phyloP scores from a whole-genome alignment of 1,284 basidiomycete species.

The Vanrija sp. region DNA sequence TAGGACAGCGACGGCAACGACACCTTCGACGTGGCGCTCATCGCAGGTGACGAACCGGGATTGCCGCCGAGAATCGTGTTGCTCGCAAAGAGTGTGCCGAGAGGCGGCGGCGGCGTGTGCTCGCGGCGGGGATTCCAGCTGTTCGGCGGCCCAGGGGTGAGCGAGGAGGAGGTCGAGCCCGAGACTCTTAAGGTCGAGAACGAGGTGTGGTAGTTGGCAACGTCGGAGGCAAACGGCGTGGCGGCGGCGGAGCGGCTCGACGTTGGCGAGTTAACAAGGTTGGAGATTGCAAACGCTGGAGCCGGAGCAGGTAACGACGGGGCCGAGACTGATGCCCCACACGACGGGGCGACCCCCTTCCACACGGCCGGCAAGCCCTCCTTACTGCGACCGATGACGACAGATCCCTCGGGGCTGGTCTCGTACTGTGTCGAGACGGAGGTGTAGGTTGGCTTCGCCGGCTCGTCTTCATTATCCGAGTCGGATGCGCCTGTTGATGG shows the following conservation, averaged over 20 bases:
- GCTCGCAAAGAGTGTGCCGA: neutral
- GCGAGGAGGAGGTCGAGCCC: neutral
- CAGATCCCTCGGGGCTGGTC: neutral
- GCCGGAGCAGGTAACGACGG: neutral
- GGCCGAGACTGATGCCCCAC: neutral
- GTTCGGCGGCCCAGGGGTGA: neutral
- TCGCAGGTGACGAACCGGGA: neutral
- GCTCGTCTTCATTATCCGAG: constrained; percentile 5
- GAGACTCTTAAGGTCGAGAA: neutral
- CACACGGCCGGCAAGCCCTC: neutral
- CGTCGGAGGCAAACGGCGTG: neutral
- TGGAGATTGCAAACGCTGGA: neutral
- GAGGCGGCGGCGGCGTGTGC: neutral
- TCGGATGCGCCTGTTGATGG: neutral
- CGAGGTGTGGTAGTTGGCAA: too few relatives aligned
- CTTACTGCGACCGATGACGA: neutral
- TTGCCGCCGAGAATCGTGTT: neutral
- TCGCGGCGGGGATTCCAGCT: neutral
- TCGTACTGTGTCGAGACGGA: constrained; percentile 11
- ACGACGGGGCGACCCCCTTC: neutral
- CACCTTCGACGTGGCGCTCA: neutral
- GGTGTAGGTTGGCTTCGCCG: neutral
- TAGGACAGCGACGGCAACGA: neutral
- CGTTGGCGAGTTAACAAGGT: neutral
- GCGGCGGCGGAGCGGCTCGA: neutral